phyloP scores from a whole-genome alignment of 345 rosid species.

The Citropsis articulata region DNA sequence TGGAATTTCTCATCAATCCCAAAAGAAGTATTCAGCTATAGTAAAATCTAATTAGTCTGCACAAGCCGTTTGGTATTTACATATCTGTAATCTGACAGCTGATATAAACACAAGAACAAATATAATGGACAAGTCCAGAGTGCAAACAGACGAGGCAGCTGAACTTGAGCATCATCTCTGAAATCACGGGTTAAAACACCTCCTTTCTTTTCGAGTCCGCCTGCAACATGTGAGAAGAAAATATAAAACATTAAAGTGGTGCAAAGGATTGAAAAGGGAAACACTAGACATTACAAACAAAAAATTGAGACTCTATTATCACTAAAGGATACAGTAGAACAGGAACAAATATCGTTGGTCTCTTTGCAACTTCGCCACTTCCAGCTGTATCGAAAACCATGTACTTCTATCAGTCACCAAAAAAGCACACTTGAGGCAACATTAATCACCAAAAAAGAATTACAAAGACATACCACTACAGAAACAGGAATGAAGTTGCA shows the following conservation, averaged over 20 bases:
- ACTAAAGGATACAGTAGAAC: slow-evolving; percentile 32
- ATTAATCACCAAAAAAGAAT: not conserved
- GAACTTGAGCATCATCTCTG: not conserved
- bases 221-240: slow-evolving; percentile 25
- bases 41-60: not conserved
- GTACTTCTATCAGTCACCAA: slow-evolving; percentile 3
- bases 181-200: slow-evolving; percentile 2
- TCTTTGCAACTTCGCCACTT: slow-evolving; percentile 32
- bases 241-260: slow-evolving; percentile 1
- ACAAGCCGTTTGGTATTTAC: not conserved
- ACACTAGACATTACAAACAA: not conserved
- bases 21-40: not conserved
- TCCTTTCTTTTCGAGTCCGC: not conserved
- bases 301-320: not conserved
- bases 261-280: not conserved
- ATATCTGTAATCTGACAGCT: not conserved
- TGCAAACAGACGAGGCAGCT: not conserved
- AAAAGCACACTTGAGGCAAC: not conserved
- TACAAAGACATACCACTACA: slow-evolving; percentile 20
- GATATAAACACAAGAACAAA: not conserved
- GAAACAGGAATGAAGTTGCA: slow-evolving; percentile 30
- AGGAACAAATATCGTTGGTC: slow-evolving; percentile 29
- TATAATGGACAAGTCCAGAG: not conserved
- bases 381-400: slow-evolving; percentile 30
- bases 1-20: not conserved